These are phyloP conservation scores for Leucaena leucocephala DNA, from an alignment of 306 rosid genomes.

Conservation along the genomic window DNA sequence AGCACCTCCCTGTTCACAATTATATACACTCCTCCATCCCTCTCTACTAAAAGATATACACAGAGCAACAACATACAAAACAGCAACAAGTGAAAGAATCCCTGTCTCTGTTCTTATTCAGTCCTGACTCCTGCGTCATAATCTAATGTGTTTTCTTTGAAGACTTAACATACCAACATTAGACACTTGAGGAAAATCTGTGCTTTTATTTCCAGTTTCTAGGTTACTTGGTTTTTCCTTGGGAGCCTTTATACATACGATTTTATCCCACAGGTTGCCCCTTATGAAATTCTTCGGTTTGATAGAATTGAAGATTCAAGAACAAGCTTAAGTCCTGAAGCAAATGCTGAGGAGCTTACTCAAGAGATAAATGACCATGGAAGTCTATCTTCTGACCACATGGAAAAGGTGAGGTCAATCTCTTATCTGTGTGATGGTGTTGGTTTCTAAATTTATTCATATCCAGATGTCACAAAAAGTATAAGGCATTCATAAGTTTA, in stretches of 20 bases:
- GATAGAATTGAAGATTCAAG: slow-evolving; percentile 62
- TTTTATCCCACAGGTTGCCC: slow-evolving; percentile 63
- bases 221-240: neutral
- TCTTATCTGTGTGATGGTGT: neutral
- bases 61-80: neutral
- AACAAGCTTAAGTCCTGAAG: slow-evolving; percentile 48
- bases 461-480: neutral
- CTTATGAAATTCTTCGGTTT: slow-evolving; percentile 69
- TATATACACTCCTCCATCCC: neutral
- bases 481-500: neutral
- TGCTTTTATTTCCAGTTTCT: neutral
- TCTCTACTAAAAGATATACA: neutral
- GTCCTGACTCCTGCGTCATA: neutral
- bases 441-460: neutral
- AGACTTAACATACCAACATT: neutral
- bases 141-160: too few species aligned
- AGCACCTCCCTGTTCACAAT: neutral
- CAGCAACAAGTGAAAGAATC: neutral
- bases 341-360: slow-evolving; percentile 54
- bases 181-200: neutral
- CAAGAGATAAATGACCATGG: slow-evolving; percentile 53
- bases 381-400: slow-evolving; percentile 43
- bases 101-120: neutral
- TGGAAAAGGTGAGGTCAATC: slow-evolving; percentile 55
- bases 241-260: neutral